Evolutionary conservation across 306 rosid species (phyloP).

Genomic region (Astragalus glycyphyllos): DNA sequence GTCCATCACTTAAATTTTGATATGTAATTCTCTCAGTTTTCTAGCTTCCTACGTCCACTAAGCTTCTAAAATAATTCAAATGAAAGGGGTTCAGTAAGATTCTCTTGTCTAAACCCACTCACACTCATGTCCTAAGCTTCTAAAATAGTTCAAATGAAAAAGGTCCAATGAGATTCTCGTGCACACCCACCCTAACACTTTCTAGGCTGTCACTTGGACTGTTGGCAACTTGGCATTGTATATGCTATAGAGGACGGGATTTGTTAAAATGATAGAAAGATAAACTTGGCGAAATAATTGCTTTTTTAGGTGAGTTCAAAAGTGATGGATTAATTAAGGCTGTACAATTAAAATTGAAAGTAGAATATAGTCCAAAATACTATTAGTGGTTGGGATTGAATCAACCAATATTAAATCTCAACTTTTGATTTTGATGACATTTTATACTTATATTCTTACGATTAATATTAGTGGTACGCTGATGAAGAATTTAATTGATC

Average conservation of each 20-base stretch:
- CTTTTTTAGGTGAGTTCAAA: too few relatives aligned
- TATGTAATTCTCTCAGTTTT: background rate
- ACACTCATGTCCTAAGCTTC: background rate
- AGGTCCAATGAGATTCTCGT: slow-evolving; percentile 16
- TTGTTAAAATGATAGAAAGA: background rate
- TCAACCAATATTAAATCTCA: too few relatives aligned
- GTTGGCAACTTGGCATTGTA: slow-evolving; percentile 1
- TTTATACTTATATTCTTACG: too few relatives aligned
- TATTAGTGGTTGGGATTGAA: too few relatives aligned
- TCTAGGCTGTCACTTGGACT: slow-evolving; percentile 18
- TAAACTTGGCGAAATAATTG: background rate
- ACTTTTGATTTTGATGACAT: too few relatives aligned
- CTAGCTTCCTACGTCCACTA: background rate
- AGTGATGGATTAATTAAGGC: too few relatives aligned
- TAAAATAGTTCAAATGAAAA: slow-evolving; percentile 23
- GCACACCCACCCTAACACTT: slow-evolving; percentile 14
- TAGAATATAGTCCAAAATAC: too few relatives aligned
- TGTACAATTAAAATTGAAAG: too few relatives aligned
- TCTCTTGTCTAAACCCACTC: slow-evolving; percentile 16
- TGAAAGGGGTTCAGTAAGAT: slow-evolving; percentile 19
- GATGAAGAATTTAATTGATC: too few relatives aligned
- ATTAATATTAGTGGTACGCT: too few relatives aligned
- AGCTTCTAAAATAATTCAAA: slow-evolving; percentile 24
- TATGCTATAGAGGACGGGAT: background rate
- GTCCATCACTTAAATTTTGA: too few relatives aligned